phyloP scores from a whole-genome alignment of 2,329 filamentous ascomycete genomes.

The Boeremia lycopersici region DNA sequence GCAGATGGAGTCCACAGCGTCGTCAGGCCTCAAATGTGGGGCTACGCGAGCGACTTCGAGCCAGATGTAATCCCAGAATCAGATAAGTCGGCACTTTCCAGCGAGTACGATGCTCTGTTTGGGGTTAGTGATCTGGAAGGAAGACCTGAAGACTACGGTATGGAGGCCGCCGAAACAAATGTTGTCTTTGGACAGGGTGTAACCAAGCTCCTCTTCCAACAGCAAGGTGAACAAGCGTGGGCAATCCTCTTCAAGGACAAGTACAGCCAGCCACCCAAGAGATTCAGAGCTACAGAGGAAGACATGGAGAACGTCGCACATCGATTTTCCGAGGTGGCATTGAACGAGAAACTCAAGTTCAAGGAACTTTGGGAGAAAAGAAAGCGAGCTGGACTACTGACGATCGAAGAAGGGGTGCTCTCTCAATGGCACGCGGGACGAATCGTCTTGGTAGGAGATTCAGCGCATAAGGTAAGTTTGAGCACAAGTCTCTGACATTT shows the following conservation, averaged over 20 bases:
- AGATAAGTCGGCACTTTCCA: constrained; percentile 14
- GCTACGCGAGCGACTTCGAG: constrained; percentile 19
- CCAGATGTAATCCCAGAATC: constrained; percentile 13
- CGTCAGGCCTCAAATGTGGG: constrained; percentile 31
- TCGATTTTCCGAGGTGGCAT: constrained; percentile 30
- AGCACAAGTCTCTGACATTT: too few species aligned
- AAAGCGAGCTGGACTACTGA: constrained; percentile 32
- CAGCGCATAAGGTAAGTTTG: constrained; percentile 49
- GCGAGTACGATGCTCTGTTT: constrained; percentile 17
- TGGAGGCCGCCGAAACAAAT: constrained; percentile 30
- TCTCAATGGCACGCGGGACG: constrained; percentile 49
- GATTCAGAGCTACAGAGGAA: constrained; percentile 19
- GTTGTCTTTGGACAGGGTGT: constrained; percentile 28
- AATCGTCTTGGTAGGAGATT: constrained; percentile 51
- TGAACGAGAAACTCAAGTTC: constrained; percentile 41
- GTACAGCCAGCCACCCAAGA: constrained; percentile 15
- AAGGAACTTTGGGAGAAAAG: constrained; percentile 38
- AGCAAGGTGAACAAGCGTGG: constrained; percentile 18
- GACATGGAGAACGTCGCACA: constrained; percentile 38
- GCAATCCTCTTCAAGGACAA: constrained; percentile 19
- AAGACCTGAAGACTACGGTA: constrained; percentile 27
- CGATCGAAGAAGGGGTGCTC: constrained; percentile 49
- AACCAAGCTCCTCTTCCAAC: constrained; percentile 37
- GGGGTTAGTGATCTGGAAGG: constrained; percentile 21
- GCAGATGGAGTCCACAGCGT: constrained; percentile 33